Evolutionary conservation across 2,329 filamentous ascomycete species (phyloP).

Genomic region (Bipolaris bicolor): DNA sequence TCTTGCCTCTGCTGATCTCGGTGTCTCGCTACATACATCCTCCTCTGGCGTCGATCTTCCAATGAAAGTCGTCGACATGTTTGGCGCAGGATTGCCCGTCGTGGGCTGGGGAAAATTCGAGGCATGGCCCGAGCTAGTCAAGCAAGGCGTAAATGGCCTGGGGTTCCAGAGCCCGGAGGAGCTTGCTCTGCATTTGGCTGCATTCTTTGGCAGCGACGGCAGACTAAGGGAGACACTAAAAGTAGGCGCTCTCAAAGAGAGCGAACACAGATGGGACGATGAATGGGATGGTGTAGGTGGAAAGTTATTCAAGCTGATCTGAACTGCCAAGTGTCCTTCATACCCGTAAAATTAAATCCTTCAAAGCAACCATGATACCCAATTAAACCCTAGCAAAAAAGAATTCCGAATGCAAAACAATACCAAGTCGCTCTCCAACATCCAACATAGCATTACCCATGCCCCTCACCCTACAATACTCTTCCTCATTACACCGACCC

Average conservation of each 20-base stretch:
- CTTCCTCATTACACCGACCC: too few relatives aligned
- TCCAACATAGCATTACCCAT: not conserved
- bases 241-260: conserved; percentile 74
- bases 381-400: not conserved
- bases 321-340: not conserved
- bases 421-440: not conserved
- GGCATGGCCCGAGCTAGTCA: conserved; percentile 89
- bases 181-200: conserved; percentile 66
- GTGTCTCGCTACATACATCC: conserved; percentile 89
- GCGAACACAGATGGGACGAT: conserved; percentile 81
- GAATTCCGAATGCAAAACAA: not conserved
- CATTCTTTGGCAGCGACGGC: conserved; percentile 64
- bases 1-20: conserved; percentile 84
- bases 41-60: conserved; percentile 94
- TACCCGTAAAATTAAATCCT: not conserved
- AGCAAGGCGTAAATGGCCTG: conserved; percentile 81
- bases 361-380: not conserved
- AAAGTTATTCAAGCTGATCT: conserved; percentile 60
- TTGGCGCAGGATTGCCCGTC: conserved; percentile 90
- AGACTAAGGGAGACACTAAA: conserved; percentile 67
- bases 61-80: conserved; percentile 99
- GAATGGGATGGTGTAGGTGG: conserved; percentile 90
- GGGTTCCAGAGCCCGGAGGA: conserved; percentile 78
- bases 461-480: not conserved
- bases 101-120: conserved; percentile 84